Evolutionary conservation across 2,329 filamentous ascomycete species (phyloP).

Genomic region (Fulvia fulva): DNA sequence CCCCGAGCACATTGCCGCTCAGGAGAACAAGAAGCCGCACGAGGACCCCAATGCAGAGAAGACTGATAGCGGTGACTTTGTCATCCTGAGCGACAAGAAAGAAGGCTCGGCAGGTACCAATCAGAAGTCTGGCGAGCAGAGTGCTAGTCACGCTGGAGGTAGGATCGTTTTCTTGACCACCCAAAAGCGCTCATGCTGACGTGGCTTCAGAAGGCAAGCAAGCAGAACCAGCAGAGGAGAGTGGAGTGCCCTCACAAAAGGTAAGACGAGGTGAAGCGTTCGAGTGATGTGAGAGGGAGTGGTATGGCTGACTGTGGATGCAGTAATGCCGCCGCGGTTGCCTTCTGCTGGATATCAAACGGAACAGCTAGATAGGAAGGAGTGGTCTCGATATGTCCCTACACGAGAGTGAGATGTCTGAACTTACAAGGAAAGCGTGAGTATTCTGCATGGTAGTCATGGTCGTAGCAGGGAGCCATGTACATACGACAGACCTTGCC

Average conservation of each 20-base stretch:
- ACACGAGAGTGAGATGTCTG: background rate
- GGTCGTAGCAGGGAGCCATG: no score
- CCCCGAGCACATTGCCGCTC: background rate
- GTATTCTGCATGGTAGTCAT: no score
- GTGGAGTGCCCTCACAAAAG: background rate
- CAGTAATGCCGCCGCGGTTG: background rate
- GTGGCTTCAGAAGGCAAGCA: background rate
- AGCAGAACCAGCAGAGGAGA: background rate
- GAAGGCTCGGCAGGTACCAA: background rate
- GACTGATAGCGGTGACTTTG: background rate
- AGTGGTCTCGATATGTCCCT: background rate
- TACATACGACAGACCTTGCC: no score
- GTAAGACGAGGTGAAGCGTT: background rate
- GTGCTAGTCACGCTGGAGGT: background rate
- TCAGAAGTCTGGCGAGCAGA: background rate
- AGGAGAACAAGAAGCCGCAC: background rate
- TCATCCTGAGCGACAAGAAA: background rate
- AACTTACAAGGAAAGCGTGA: no score
- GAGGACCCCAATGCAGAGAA: background rate
- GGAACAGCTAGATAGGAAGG: background rate
- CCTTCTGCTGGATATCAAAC: background rate
- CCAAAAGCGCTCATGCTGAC: background rate
- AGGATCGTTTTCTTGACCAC: background rate
- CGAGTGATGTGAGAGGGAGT: background rate
- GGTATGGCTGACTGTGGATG: background rate